Percentiles rank a stretch among this genome's conserved stretches.
Evolutionary conservation across 768 basidiomycete species (phyloP).

Genomic region (Pholiota microspora): DNA sequence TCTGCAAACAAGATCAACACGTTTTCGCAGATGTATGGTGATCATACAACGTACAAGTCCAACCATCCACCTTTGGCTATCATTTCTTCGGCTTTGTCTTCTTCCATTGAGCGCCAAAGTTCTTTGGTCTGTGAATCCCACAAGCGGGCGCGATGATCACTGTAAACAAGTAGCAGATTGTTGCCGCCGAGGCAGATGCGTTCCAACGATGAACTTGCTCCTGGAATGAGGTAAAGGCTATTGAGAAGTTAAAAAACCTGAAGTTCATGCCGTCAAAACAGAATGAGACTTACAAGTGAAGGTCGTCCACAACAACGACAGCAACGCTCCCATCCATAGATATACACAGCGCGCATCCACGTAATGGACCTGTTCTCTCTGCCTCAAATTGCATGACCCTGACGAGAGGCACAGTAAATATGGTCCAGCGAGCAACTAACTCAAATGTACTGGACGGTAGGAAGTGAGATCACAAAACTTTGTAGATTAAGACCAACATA

Average conservation of each 20-base stretch:
- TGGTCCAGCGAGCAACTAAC: constrained; percentile 66
- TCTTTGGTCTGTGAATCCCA: constrained; percentile 87
- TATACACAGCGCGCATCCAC: constrained; percentile 69
- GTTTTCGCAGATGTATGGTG: too few species aligned
- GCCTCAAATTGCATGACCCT: constrained; percentile 56
- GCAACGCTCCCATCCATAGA: constrained; percentile 81
- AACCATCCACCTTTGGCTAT: constrained; percentile 72
- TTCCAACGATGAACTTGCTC: constrained; percentile 64
- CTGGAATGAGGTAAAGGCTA: constrained; percentile 83
- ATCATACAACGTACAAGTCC: constrained; percentile 52
- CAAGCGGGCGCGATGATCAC: constrained; percentile 71
- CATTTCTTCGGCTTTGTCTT: constrained; percentile 76
- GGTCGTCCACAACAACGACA: constrained; percentile 68
- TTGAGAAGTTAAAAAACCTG: constrained; percentile 2
- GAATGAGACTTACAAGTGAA: constrained; percentile 64
- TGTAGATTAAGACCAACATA: constrained; percentile 23
- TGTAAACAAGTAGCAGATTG: constrained; percentile 75
- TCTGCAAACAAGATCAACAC: constrained; percentile 12
- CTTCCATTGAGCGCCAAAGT: constrained; percentile 79
- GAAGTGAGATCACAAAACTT: background rate
- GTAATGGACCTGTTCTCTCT: constrained; percentile 52
- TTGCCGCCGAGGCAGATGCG: constrained; percentile 64
- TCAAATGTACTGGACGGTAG: constrained; percentile 50
- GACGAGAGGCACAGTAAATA: constrained; percentile 66
- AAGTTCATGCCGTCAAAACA: constrained; percentile 2